These are phyloP conservation scores for Colletotrichum sublineola DNA, from an alignment of 2,329 filamentous ascomycete genomes.

Conservation along the genomic window DNA sequence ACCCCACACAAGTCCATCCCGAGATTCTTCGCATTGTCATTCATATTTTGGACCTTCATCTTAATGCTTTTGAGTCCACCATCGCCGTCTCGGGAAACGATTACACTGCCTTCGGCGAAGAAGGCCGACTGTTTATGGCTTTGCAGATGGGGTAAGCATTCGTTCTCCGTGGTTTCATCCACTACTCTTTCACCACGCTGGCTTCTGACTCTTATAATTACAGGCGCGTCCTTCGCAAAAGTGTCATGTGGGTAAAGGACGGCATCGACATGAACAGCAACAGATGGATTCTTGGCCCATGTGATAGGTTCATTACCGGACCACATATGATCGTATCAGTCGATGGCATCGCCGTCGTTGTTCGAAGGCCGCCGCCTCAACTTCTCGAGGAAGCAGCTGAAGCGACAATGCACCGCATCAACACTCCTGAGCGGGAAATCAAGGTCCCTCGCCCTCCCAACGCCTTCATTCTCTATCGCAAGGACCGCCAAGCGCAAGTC, in stretches of 20 bases:
- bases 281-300: conserved; percentile 38
- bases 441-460: conserved; percentile 48
- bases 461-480: conserved; percentile 52
- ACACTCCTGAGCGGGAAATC: conserved; percentile 21
- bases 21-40: conserved; percentile 26
- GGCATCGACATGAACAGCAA: conserved; percentile 26
- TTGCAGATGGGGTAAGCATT: conserved; percentile 31
- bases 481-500: conserved; percentile 47
- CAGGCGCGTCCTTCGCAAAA: conserved; percentile 27
- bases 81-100: conserved; percentile 28
- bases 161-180: not conserved
- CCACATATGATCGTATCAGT: conserved; percentile 38
- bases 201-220: not conserved
- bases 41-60: conserved; percentile 29
- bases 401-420: not conserved
- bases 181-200: not conserved
- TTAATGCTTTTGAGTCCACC: conserved; percentile 37
- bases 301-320: conserved; percentile 24
- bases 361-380: conserved; percentile 23
- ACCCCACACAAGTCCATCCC: conserved; percentile 25
- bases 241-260: conserved; percentile 39
- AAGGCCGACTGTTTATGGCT: conserved; percentile 36
- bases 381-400: conserved; percentile 23
- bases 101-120: conserved; percentile 31
- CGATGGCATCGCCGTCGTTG: conserved; percentile 32